phyloP scores from a whole-genome alignment of 2,329 filamentous ascomycete species.

The Diaporthe batatas region DNA sequence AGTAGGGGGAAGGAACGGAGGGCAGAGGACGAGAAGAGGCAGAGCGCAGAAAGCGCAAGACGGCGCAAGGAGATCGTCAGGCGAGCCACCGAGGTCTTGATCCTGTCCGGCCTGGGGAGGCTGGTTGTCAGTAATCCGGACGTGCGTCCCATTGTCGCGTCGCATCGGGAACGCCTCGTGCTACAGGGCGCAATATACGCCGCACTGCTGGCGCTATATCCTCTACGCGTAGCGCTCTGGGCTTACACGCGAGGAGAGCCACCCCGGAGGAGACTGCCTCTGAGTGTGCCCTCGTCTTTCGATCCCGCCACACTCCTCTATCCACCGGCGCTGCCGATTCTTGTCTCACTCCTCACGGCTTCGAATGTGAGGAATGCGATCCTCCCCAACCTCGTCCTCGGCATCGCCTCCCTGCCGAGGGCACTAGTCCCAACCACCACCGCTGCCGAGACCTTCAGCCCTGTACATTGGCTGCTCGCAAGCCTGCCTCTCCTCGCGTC shows the following conservation, averaged over 20 bases:
- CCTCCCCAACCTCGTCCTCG: conserved; percentile 85
- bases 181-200: conserved; percentile 53
- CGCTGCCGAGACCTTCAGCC: conserved; percentile 69
- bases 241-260: conserved; percentile 55
- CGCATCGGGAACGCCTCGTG: conserved; percentile 63
- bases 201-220: conserved; percentile 66
- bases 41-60: conserved; percentile 52
- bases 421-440: conserved; percentile 76
- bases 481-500: conserved; percentile 74
- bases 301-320: conserved; percentile 94
- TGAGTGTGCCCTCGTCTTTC: conserved; percentile 79
- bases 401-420: conserved; percentile 81
- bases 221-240: conserved; percentile 69
- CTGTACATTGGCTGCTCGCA: conserved; percentile 84
- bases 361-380: conserved; percentile 71
- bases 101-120: conserved; percentile 63
- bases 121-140: conserved; percentile 62
- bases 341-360: conserved; percentile 82
- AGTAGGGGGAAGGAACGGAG: conserved; percentile 43
- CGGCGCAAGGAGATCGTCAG: conserved; percentile 66
- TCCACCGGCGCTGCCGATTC: conserved; percentile 80
- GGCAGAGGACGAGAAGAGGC: conserved; percentile 37
- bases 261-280: conserved; percentile 48
- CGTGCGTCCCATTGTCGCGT: conserved; percentile 59
- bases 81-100: conserved; percentile 64